Conservation (phyloP, 169 alveolate genomes). For the Plasmodium fragile region DNA sequence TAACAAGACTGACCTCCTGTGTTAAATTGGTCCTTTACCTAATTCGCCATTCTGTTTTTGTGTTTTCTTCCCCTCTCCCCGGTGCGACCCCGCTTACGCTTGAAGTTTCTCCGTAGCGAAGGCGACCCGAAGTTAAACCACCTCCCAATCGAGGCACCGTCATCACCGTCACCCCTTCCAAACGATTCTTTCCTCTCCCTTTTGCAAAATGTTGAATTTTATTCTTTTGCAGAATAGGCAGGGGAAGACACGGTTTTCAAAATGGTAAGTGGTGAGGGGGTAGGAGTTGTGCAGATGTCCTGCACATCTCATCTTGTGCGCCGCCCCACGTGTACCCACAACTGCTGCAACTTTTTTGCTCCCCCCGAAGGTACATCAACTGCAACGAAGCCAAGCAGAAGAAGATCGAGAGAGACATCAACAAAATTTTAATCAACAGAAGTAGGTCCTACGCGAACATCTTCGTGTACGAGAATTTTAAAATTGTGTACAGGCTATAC, state of each 20-base stretch:
- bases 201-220: slow-evolving; percentile 87
- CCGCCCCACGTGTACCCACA: background rate
- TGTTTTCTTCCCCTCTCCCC: background rate
- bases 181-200: background rate
- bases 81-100: background rate
- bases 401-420: slow-evolving; percentile 84
- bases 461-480: slow-evolving; percentile 91
- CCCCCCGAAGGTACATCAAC: slow-evolving; percentile 75
- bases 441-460: slow-evolving; percentile 91
- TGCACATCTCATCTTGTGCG: background rate
- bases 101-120: background rate
- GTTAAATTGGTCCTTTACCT: background rate
- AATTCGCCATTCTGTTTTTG: background rate
- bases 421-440: slow-evolving; percentile 87
- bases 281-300: background rate
- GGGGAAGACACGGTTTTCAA: slow-evolving; percentile 91
- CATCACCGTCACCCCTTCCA: background rate
- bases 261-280: slow-evolving; percentile 82
- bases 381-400: slow-evolving; percentile 83
- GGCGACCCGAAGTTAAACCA: background rate
- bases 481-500: slow-evolving; percentile 92
- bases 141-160: background rate
- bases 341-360: background rate
- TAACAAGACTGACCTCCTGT: background rate
- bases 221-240: slow-evolving; percentile 90